Evolutionary conservation across 2,329 filamentous ascomycete species (phyloP).

Genomic region (Neophaeococcomyces mojaviensis): DNA sequence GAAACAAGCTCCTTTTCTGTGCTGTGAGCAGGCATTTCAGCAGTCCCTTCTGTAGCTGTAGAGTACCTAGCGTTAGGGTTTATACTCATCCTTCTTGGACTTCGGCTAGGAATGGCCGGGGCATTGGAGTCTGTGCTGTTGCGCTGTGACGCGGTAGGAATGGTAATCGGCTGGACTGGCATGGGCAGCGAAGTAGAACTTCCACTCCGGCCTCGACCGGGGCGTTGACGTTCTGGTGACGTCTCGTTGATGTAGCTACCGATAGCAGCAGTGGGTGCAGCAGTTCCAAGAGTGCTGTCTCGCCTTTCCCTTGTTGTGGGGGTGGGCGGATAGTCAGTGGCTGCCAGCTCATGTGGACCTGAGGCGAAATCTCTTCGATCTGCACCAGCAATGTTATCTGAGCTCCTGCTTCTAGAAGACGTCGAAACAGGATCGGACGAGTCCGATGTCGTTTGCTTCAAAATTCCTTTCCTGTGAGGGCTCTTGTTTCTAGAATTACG

Average conservation of each 20-base stretch:
- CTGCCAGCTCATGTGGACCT: constrained; percentile 3
- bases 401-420: neutral
- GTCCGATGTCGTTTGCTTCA: constrained; percentile 5
- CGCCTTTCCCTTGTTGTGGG: constrained; percentile 11
- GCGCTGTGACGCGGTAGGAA: neutral
- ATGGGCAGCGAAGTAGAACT: neutral
- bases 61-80: constrained; percentile 1
- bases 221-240: constrained; percentile 1
- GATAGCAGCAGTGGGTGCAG: constrained; percentile 8
- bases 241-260: constrained; percentile 13
- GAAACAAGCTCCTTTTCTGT: neutral
- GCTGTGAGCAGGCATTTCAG: neutral
- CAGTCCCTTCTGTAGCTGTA: constrained; percentile 5
- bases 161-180: neutral
- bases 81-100: constrained; percentile 2
- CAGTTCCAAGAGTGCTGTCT: constrained; percentile 13
- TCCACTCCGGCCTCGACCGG: neutral
- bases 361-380: neutral
- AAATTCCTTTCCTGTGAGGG: constrained; percentile 5
- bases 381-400: neutral
- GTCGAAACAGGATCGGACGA: constrained; percentile 1
- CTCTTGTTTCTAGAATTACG: neutral
- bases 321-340: constrained; percentile 3
- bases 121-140: neutral
- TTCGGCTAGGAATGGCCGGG: constrained; percentile 3